Evolutionary conservation across 23 red algal species (phyloP).

Genomic region (Chondrus crispus): DNA sequence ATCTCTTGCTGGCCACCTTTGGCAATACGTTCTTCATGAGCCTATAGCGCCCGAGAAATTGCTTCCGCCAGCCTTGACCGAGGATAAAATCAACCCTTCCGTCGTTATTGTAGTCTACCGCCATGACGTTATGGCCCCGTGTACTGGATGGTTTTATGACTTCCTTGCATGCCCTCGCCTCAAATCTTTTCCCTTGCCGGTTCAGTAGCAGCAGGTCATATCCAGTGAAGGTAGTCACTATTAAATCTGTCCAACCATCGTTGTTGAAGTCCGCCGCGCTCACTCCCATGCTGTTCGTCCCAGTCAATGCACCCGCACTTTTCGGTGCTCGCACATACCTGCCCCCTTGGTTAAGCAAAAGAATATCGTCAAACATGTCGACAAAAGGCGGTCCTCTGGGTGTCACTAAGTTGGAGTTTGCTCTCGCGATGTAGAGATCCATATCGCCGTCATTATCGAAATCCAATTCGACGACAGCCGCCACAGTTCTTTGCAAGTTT

Average conservation of each 20-base stretch:
- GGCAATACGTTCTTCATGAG: constrained; percentile 11
- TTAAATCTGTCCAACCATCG: constrained; percentile 52
- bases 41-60: constrained; percentile 4
- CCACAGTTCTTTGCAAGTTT: not conserved
- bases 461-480: constrained; percentile 43
- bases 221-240: constrained; percentile 15
- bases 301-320: not conserved
- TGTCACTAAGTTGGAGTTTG: constrained; percentile 1
- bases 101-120: constrained; percentile 65
- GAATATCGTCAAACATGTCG: not conserved
- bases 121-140: constrained; percentile 17
- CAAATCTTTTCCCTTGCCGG: not conserved
- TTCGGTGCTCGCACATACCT: not conserved
- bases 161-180: not conserved
- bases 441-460: constrained; percentile 65
- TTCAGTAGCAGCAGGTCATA: constrained; percentile 52
- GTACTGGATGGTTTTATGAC: not conserved
- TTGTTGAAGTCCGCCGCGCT: constrained; percentile 64
- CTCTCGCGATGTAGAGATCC: constrained; percentile 50
- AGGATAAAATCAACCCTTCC: constrained; percentile 50
- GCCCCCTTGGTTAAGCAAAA: constrained; percentile 38
- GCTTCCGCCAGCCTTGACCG: constrained; percentile 24
- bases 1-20: not conserved
- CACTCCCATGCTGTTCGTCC: constrained; percentile 11
- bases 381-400: not conserved